phyloP scores from a whole-genome alignment of 441 rosid species.

The Populus hybrid region DNA sequence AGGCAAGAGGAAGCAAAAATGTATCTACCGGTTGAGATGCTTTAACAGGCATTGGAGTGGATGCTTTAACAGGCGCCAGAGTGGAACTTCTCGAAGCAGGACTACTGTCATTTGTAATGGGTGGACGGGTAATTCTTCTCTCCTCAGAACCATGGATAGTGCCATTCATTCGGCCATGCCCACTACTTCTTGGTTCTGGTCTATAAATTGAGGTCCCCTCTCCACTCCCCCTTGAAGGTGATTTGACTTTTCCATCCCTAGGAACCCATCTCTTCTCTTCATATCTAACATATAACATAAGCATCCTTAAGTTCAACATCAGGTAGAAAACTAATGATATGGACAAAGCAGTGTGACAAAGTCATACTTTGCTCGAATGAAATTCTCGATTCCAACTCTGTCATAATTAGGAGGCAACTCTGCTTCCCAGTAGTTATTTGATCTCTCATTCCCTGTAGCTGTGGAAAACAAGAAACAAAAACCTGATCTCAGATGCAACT shows the following conservation, averaged over 20 bases:
- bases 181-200: conserved; percentile 7
- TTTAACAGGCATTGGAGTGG: conserved; percentile 2
- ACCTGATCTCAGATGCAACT: not conserved
- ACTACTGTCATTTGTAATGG: conserved; percentile 12
- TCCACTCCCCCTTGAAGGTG: conserved; percentile 28
- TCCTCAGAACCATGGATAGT: conserved; percentile 22
- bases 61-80: conserved; percentile 8
- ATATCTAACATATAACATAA: conserved; percentile 36
- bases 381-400: conserved; percentile 95
- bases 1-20: not conserved
- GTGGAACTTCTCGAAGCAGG: conserved; percentile 23
- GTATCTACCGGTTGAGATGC: conserved; percentile 35
- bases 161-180: conserved; percentile 17
- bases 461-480: conserved; percentile 21
- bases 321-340: conserved; percentile 6
- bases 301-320: conserved; percentile 8
- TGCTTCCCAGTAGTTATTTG: conserved; percentile 98
- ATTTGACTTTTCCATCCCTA: conserved; percentile 31
- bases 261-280: conserved; percentile 59
- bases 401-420: conserved; percentile 89
- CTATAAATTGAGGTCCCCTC: conserved; percentile 20
- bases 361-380: conserved; percentile 90
- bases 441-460: conserved; percentile 97
- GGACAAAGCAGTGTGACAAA: not conserved
- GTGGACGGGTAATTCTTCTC: conserved; percentile 21